Conservation (phyloP, 768 basidiomycete species). For the Glaciozyma martinii region DNA sequence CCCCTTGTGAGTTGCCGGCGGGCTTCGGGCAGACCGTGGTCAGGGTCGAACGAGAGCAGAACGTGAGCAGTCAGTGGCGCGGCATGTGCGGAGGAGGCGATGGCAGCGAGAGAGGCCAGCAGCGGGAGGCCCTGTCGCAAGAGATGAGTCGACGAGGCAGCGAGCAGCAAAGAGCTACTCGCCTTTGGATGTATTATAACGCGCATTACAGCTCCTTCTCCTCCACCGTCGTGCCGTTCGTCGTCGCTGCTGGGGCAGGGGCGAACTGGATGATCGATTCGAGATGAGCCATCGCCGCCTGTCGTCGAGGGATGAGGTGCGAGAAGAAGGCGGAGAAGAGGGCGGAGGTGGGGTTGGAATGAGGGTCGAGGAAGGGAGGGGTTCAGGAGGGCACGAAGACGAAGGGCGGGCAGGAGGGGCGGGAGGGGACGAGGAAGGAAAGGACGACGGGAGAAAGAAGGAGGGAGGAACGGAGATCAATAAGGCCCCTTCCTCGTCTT, state of each 20-base stretch:
- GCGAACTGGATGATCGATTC: not conserved
- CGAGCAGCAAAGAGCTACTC: not conserved
- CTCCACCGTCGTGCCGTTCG: not conserved
- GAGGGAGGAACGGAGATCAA: not conserved
- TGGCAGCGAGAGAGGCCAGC: too few species aligned
- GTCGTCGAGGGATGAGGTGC: not conserved
- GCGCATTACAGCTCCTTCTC: not conserved
- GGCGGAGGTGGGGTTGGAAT: not conserved
- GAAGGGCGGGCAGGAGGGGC: not conserved
- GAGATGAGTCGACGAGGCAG: not conserved
- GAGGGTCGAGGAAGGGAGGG: too few species aligned
- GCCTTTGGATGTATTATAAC: too few species aligned
- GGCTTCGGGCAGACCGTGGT: too few species aligned
- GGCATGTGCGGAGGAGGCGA: too few species aligned
- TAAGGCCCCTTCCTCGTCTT: constrained; percentile 1
- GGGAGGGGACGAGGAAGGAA: not conserved
- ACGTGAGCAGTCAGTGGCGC: too few species aligned
- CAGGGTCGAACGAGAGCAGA: too few species aligned
- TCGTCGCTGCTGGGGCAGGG: not conserved
- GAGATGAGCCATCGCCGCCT: not conserved
- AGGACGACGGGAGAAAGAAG: not conserved
- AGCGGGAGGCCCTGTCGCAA: too few species aligned
- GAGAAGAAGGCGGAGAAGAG: not conserved
- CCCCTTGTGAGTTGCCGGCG: too few species aligned
- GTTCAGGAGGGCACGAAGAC: too few species aligned